Evolutionary conservation across 768 basidiomycete species (phyloP).

Genomic region (Phlebiopsis gigantea): DNA sequence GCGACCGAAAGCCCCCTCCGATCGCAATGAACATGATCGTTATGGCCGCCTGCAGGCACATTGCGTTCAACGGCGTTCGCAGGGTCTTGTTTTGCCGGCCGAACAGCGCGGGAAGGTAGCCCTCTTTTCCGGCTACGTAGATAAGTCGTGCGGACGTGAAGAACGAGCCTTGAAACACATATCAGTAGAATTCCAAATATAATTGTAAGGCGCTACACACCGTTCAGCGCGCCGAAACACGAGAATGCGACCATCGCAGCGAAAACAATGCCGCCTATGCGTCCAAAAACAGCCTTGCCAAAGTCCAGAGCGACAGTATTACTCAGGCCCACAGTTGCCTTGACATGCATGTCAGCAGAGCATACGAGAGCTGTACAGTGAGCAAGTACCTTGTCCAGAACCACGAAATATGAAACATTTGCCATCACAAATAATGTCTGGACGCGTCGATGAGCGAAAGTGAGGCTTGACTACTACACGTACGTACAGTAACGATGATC

Average conservation of each 20-base stretch:
- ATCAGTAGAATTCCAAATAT: not conserved
- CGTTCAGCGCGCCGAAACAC: constrained; percentile 92
- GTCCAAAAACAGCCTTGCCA: constrained; percentile 80
- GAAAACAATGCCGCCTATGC: constrained; percentile 81
- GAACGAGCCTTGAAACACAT: constrained; percentile 46
- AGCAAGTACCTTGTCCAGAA: constrained; percentile 68
- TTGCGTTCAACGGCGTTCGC: constrained; percentile 85
- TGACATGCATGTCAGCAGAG: constrained; percentile 1
- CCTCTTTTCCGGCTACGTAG: constrained; percentile 83
- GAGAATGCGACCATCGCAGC: constrained; percentile 91
- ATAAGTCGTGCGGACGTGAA: constrained; percentile 82
- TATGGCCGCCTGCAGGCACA: constrained; percentile 69
- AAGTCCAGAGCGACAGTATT: constrained; percentile 92
- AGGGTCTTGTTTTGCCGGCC: constrained; percentile 68
- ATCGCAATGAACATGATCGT: constrained; percentile 76
- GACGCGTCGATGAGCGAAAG: not conserved
- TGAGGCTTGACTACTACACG: constrained; percentile 6
- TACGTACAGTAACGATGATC: constrained; percentile 67
- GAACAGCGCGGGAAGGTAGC: constrained; percentile 82
- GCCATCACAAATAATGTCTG: constrained; percentile 74
- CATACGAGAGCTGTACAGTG: not conserved
- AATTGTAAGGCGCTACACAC: constrained; percentile 29
- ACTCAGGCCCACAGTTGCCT: constrained; percentile 67
- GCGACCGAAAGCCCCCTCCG: constrained; percentile 83
- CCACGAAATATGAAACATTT: constrained; percentile 89